A percentile compares a stretch with the other conserved stretches of the same genome.
Conservation (phyloP, 148 eudicot genomes). For the Rhododendron griersonianum region DNA sequence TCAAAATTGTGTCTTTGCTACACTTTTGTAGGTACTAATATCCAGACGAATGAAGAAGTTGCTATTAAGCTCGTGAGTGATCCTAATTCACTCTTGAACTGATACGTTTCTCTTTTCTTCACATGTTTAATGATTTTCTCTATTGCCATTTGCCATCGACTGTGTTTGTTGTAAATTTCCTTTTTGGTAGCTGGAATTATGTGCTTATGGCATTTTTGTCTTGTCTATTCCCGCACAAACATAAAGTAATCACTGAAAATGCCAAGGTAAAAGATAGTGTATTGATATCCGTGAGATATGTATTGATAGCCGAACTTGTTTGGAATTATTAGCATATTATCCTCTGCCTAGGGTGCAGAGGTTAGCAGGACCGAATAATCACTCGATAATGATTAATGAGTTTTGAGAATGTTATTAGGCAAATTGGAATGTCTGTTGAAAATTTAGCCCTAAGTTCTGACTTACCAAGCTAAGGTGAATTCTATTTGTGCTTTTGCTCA, state of each 20-base stretch:
- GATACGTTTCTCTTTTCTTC: background rate
- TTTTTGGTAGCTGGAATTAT: no score
- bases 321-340: no score
- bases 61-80: conserved; percentile 77
- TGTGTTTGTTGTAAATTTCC: no score
- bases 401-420: background rate
- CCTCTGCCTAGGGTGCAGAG: no score
- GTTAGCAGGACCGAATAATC: no score
- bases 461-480: background rate
- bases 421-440: background rate
- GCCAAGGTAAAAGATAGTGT: no score
- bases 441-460: background rate
- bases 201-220: no score
- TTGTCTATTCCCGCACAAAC: no score
- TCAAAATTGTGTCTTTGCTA: background rate
- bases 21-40: conserved; percentile 53
- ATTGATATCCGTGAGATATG: no score
- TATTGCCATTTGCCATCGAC: background rate
- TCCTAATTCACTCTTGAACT: background rate
- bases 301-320: no score
- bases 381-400: background rate
- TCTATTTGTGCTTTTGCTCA: background rate
- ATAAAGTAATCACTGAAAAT: no score
- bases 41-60: conserved; percentile 73
- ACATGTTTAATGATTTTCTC: background rate